Base-by-base conservation (phyloP, 352 stramenopile species). In the Globisporangium spinosum region DNA sequence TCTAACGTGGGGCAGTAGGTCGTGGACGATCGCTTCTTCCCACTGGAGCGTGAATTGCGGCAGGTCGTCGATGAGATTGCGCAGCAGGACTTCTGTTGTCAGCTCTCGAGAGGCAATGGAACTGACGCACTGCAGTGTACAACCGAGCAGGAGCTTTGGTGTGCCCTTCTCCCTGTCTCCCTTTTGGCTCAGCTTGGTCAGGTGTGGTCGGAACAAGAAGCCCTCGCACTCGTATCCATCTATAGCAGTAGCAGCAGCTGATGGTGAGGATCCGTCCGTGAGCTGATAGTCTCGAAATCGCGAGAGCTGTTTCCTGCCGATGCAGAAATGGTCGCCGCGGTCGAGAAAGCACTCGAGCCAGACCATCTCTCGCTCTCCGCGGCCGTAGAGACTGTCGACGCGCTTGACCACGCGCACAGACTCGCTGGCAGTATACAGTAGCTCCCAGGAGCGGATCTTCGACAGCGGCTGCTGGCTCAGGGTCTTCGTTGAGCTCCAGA, bases 341-440 rank as follows among this genome's bases (percentile, higher is more conserved):
- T 82, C 74, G 5, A 81, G 62, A n/a, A 74, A 76, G 32, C 77
- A 79, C 70, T 85, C 77, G 13, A 85, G 43, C 77, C 77, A 85
- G 43, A 85, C 55, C 64, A 79, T 75, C 29, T 62, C 55, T 20
- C 51, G 56, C 20, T 65, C 62, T 15, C 71, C 60, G 1, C 74
- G 71, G 29, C 62, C 69, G 20, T 67, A 64, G 10, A 67, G 45
- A 22, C 45, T 61, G 17, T 79, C 75, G 4, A 69, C 65, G 3
- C 68, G 74, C 17, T 68, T 70, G 35, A 83, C 74, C 0, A 85
- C 76, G 20, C 75, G 77, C 17, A 72, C 65, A 22, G 59, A 67
- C 12, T 47, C 43, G 59, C 74, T 81, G 17, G 83, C 62, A 0
- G 59, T 73, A 70, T 78, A 81, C 62, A 85, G 54, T 63, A 79